Percentiles rank a stretch among this genome's conserved stretches.
phyloP scores from a whole-genome alignment of 306 rosid genomes.

The Urtica urens region DNA sequence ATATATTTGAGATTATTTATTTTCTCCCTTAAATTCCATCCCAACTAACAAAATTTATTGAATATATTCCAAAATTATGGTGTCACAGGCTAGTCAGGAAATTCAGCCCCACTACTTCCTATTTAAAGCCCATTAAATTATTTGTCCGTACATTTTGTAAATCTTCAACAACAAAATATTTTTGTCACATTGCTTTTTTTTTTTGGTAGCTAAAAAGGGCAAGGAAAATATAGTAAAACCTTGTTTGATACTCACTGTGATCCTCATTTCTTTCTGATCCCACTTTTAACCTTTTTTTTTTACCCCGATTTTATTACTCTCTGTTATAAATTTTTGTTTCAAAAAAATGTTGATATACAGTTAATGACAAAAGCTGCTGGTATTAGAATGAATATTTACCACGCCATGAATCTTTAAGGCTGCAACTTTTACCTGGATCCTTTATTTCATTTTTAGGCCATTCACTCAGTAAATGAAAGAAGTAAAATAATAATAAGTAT shows the following conservation, averaged over 20 bases:
- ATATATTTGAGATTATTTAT: no score
- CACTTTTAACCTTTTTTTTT: conserved; percentile 23
- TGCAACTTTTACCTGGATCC: conserved; percentile 5
- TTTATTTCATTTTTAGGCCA: neutral
- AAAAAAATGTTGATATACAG: neutral
- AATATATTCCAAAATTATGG: conserved; percentile 24
- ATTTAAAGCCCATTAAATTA: conserved; percentile 18
- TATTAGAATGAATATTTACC: neutral
- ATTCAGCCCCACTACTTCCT: conserved; percentile 16
- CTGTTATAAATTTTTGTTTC: conserved; percentile 2
- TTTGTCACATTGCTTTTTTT: neutral
- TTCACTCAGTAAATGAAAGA: conserved; percentile 9
- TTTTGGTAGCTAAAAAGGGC: no score
- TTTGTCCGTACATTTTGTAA: conserved; percentile 7
- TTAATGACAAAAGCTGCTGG: conserved; percentile 13
- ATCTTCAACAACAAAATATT: conserved; percentile 9
- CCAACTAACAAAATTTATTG: conserved; percentile 17
- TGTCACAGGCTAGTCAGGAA: conserved; percentile 27
- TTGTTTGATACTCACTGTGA: conserved; percentile 22
- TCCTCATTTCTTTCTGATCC: conserved; percentile 59
- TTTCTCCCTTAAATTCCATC: conserved; percentile 7
- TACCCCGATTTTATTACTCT: conserved; percentile 1
- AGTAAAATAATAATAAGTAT: neutral
- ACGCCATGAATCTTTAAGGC: conserved; percentile 1
- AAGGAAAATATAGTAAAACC: neutral